These are phyloP conservation scores for Hanseniaspora lachancei DNA, from an alignment of 805 yeast species.

Conservation along the genomic window DNA sequence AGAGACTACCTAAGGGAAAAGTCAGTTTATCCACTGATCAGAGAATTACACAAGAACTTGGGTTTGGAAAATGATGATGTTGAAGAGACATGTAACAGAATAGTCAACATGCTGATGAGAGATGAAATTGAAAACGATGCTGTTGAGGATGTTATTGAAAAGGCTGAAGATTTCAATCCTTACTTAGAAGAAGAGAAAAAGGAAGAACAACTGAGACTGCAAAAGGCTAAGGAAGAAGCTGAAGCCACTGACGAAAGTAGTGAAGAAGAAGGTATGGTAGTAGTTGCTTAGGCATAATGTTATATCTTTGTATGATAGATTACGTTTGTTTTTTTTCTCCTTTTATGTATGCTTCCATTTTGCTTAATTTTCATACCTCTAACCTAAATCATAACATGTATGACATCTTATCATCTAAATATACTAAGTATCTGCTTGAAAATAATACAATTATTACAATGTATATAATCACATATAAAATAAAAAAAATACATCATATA, in stretches of 20 bases:
- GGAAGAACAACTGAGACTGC: slow-evolving; percentile 22
- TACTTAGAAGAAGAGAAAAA: slow-evolving; percentile 30
- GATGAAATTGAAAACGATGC: slow-evolving; percentile 50
- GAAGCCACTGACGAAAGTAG: slow-evolving; percentile 19
- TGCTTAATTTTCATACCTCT: too few relatives aligned
- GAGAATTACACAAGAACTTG: slow-evolving; percentile 63
- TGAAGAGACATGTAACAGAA: slow-evolving; percentile 61
- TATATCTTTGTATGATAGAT: not conserved
- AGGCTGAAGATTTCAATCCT: slow-evolving; percentile 30
- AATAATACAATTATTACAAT: too few relatives aligned
- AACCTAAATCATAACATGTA: too few relatives aligned
- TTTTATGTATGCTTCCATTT: not conserved
- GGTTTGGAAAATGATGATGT: slow-evolving; percentile 34
- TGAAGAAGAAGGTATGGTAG: slow-evolving; percentile 27
- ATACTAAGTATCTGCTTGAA: too few relatives aligned
- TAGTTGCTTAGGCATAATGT: slow-evolving; percentile 22
- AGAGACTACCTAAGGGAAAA: slow-evolving; percentile 70
- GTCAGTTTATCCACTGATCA: slow-evolving; percentile 70
- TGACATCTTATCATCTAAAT: too few relatives aligned
- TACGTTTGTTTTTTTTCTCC: not conserved
- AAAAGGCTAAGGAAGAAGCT: slow-evolving; percentile 5
- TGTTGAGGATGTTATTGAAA: slow-evolving; percentile 35
- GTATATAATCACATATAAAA: too few relatives aligned
- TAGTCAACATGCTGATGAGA: slow-evolving; percentile 84
- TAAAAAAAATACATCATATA: too few relatives aligned